Evolutionary conservation across 2,329 filamentous ascomycete genomes (phyloP).

Genomic region (Hymenoscyphus scutula): DNA sequence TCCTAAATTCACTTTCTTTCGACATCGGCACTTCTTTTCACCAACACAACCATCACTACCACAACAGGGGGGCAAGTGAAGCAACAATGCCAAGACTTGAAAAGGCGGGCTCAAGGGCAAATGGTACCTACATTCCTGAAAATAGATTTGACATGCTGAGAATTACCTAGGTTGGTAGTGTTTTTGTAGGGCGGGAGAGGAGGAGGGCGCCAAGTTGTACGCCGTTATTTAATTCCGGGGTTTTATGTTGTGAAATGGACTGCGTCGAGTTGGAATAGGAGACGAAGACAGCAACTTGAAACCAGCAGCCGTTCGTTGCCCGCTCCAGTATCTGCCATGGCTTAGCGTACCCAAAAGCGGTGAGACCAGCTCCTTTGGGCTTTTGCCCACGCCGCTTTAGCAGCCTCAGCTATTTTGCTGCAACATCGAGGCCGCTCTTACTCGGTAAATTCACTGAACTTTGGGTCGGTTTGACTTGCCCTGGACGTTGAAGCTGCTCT

Average conservation of each 20-base stretch:
- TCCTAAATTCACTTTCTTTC: neutral
- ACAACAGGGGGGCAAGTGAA: neutral
- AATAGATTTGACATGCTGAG: conserved; percentile 37
- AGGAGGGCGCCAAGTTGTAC: neutral
- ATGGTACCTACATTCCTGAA: conserved; percentile 37
- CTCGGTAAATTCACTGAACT: neutral
- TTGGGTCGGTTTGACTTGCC: neutral
- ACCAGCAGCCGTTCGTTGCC: neutral
- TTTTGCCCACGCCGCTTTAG: neutral
- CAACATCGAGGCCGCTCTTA: neutral
- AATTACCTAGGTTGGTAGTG: neutral
- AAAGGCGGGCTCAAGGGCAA: neutral
- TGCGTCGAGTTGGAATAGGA: conserved; percentile 8
- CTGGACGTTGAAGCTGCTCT: neutral
- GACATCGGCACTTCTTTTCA: neutral
- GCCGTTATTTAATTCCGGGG: conserved; percentile 4
- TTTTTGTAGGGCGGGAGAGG: neutral
- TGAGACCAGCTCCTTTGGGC: neutral
- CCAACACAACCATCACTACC: neutral
- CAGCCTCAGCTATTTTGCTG: neutral
- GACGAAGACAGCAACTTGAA: neutral
- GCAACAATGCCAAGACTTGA: neutral
- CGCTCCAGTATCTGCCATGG: neutral
- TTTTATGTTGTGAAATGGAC: conserved; percentile 5
- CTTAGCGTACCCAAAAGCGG: conserved; percentile 1